Evolutionary conservation across 75 land plant species (phyloP), one percentile per base, ranked within the genome.

Genomic region (Cupressus sempervirens): DNA sequence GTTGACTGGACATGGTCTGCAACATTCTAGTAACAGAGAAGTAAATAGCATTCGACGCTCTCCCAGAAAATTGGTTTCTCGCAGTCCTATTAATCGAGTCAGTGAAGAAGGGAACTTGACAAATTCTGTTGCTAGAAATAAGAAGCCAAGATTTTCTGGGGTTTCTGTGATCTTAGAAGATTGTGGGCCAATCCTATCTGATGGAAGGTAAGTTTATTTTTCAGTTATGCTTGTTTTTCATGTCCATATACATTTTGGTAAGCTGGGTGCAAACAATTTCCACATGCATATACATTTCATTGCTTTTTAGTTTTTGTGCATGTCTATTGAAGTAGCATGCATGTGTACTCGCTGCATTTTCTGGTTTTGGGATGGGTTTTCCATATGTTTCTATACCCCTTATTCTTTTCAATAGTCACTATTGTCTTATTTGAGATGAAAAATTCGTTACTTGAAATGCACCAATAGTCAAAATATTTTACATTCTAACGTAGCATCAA

Each of bases 81-180:
- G 13, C 13, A 77, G 80, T 43, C 3, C 50, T 77, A 77, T 26
- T 3, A 77, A 38, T 77, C 30, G 9, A 41, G 1, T 26, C 29
- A 15, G 45, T 77, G n/a, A 77, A 41, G 80, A 77, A 41, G 80
- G 80, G 80, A n/a, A 77, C 29, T 77, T 77, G 30, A 26, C 80
- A 43, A 20, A 77, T 40, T 41, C 29, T 41, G 23, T 20, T 26
- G 43, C 29, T 9, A 77, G 80, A 77, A 77, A 38, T 77, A 77
- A 77, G 43, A 23, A 43, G n/a, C n/a, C 1, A 48, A 48, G 48
- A 41, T 77, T 29, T 40, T 41, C 80, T 77, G 46, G 46, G 13
- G 8, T 43, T 77, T 77, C 80, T n/a, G 29, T 26, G 3, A 77
- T 40, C 46, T 23, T 77, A 9, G 80, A 43, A 77, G 80, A 77